These are phyloP conservation scores for Saraca asoca DNA, from an alignment of 331 rosid genomes.

Conservation along the genomic window DNA sequence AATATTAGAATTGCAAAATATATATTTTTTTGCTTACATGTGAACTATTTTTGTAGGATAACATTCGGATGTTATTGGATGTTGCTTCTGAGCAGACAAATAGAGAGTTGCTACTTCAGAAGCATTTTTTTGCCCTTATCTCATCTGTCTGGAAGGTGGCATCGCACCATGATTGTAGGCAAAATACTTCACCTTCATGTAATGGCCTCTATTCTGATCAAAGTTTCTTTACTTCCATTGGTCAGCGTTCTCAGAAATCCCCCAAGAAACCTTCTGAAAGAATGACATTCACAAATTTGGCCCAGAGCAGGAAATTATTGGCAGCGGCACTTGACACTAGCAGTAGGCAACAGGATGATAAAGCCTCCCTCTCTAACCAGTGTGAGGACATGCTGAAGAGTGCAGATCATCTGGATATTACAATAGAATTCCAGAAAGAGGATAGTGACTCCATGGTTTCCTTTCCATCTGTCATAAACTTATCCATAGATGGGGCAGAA, in stretches of 20 bases:
- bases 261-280: slow-evolving; percentile 56
- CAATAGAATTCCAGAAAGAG: slow-evolving; percentile 60
- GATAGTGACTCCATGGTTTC: slow-evolving; percentile 41
- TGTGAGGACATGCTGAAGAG: slow-evolving; percentile 33
- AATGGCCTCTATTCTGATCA: slow-evolving; percentile 66
- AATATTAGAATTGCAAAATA: neutral
- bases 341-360: slow-evolving; percentile 48
- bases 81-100: slow-evolving; percentile 83
- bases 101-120: slow-evolving; percentile 79
- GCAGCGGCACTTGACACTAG: slow-evolving; percentile 66
- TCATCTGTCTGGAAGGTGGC: slow-evolving; percentile 69
- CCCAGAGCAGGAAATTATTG: slow-evolving; percentile 58
- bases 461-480: slow-evolving; percentile 65
- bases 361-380: slow-evolving; percentile 43
- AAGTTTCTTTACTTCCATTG: slow-evolving; percentile 47
- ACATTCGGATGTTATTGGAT: slow-evolving; percentile 69
- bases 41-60: slow-evolving; percentile 63
- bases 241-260: slow-evolving; percentile 54
- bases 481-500: slow-evolving; percentile 58
- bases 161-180: slow-evolving; percentile 43
- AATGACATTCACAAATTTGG: slow-evolving; percentile 49
- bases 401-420: slow-evolving; percentile 61
- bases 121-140: slow-evolving; percentile 83
- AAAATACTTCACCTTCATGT: slow-evolving; percentile 44
- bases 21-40: slow-evolving; percentile 1